These are phyloP conservation scores for Vachellia pachyceras DNA, from an alignment of 306 rosid species.

Conservation along the genomic window DNA sequence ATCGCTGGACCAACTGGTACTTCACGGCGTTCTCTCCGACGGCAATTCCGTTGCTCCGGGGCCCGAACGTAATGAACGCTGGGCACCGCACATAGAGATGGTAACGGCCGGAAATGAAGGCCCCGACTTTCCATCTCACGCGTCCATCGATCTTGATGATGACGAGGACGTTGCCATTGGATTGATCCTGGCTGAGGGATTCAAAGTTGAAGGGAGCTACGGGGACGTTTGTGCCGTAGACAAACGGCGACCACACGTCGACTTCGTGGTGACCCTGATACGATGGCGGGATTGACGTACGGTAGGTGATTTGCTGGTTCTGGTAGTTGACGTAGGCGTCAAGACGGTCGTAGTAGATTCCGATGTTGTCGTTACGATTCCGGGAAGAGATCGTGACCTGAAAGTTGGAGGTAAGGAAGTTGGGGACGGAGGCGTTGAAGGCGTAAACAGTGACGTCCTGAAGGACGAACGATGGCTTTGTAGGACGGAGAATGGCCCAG, in stretches of 20 bases:
- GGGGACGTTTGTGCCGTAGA: constrained; percentile 78
- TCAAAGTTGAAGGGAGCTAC: constrained; percentile 76
- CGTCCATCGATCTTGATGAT: constrained; percentile 65
- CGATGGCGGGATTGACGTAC: constrained; percentile 70
- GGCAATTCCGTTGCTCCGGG: too few relatives aligned
- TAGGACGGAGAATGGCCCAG: constrained; percentile 78
- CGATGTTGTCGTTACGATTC: constrained; percentile 83
- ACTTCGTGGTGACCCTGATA: constrained; percentile 88
- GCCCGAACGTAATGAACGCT: too few relatives aligned
- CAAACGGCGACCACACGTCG: constrained; percentile 84
- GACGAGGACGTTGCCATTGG: constrained; percentile 60
- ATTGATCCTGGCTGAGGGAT: constrained; percentile 58
- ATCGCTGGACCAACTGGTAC: constrained; percentile 80
- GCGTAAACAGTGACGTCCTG: constrained; percentile 93
- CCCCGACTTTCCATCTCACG: constrained; percentile 88
- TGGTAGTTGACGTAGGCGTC: constrained; percentile 65
- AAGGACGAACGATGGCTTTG: constrained; percentile 79
- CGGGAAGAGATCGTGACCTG: constrained; percentile 83
- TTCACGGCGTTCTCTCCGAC: constrained; percentile 45
- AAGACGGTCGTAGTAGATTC: constrained; percentile 87
- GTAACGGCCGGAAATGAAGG: constrained; percentile 62
- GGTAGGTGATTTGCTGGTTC: constrained; percentile 76
- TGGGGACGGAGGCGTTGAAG: constrained; percentile 81
- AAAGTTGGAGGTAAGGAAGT: constrained; percentile 77
- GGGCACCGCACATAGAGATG: constrained; percentile 46